A percentile compares a stretch with the other conserved stretches of the same genome.
phyloP scores from a whole-genome alignment of 2,329 filamentous ascomycete species.

The Bisporella sp. region DNA sequence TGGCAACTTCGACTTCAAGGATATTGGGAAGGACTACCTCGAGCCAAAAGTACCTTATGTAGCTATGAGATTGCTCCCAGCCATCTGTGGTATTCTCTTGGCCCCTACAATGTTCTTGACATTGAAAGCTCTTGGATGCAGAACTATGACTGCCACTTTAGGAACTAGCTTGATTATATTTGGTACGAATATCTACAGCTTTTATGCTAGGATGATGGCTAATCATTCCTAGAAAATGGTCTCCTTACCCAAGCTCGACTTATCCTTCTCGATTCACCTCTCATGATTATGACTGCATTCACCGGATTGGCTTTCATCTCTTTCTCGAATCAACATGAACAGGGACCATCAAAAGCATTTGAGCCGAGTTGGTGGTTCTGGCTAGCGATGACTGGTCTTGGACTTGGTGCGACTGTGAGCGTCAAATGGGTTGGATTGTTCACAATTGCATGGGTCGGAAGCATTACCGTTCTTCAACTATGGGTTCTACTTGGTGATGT shows the following conservation, averaged over 20 bases:
- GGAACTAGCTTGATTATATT: slow-evolving; percentile 87
- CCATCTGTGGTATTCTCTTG: slow-evolving; percentile 78
- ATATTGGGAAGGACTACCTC: slow-evolving; percentile 97
- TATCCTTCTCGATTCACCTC: slow-evolving; percentile 91
- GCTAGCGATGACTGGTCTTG: slow-evolving; percentile 79
- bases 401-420: slow-evolving; percentile 82
- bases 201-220: slow-evolving; percentile 9
- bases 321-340: slow-evolving; percentile 95
- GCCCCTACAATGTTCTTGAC: slow-evolving; percentile 94
- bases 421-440: slow-evolving; percentile 99
- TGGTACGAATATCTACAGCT: slow-evolving; percentile 42
- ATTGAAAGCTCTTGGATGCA: slow-evolving; percentile 83
- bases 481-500: slow-evolving; percentile 92
- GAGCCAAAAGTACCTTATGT: slow-evolving; percentile 95
- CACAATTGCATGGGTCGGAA: slow-evolving; percentile 96
- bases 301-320: slow-evolving; percentile 85
- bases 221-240: slow-evolving; percentile 68
- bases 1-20: slow-evolving; percentile 96
- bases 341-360: slow-evolving; percentile 84
- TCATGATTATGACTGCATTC: slow-evolving; percentile 88
- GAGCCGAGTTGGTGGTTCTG: slow-evolving; percentile 95
- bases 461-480: slow-evolving; percentile 82
- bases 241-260: slow-evolving; percentile 90
- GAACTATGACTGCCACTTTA: slow-evolving; percentile 74
- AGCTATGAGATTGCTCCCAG: slow-evolving; percentile 90